These are phyloP conservation scores for Nannizziopsis barbatae DNA, from an alignment of 2,329 filamentous ascomycete genomes.

Conservation along the genomic window DNA sequence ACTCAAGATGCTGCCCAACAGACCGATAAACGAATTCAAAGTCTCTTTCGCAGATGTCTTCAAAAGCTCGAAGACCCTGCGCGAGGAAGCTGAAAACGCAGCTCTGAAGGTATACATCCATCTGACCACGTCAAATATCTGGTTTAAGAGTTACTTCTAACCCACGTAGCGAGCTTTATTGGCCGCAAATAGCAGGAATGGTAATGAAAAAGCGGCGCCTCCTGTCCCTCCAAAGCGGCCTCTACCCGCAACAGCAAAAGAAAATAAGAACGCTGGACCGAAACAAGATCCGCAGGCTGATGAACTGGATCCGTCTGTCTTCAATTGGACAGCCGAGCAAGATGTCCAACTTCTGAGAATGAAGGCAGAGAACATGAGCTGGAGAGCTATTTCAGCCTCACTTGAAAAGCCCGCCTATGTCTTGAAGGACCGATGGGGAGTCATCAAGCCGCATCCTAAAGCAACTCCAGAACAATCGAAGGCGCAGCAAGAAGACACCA, in stretches of 20 bases:
- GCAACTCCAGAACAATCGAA: constrained; percentile 5
- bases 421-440: constrained; percentile 20
- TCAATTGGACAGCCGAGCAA: constrained; percentile 18
- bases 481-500: constrained; percentile 6
- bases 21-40: constrained; percentile 7
- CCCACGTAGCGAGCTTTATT: constrained; percentile 5
- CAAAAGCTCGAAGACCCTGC: constrained; percentile 18
- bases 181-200: constrained; percentile 9
- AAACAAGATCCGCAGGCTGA: background rate
- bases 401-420: constrained; percentile 20
- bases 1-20: constrained; percentile 8
- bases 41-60: constrained; percentile 18
- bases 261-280: background rate
- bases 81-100: constrained; percentile 14
- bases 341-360: constrained; percentile 18
- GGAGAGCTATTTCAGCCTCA: constrained; percentile 19
- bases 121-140: background rate
- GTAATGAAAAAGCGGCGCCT: background rate
- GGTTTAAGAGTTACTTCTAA: constrained; percentile 1
- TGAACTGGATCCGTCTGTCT: background rate
- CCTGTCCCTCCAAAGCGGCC: background rate
- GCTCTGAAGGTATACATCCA: constrained; percentile 14
- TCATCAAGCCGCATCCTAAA: constrained; percentile 10
- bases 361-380: constrained; percentile 17
- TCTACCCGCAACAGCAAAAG: background rate